Evolutionary conservation across 192 early-diverging fungal species (phyloP).

Genomic region (Coemansia sp.): DNA sequence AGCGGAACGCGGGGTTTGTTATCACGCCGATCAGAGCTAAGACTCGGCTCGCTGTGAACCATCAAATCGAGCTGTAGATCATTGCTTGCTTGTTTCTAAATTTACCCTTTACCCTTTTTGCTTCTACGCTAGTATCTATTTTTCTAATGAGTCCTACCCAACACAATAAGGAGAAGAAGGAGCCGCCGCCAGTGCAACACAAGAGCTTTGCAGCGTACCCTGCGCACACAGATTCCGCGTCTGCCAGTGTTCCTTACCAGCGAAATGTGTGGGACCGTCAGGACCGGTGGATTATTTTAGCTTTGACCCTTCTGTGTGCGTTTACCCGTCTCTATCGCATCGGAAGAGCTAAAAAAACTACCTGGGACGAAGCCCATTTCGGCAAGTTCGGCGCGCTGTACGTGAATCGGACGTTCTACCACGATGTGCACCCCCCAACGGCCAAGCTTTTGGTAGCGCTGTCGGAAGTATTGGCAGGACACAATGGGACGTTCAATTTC

Average conservation of each 20-base stretch:
- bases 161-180: background rate
- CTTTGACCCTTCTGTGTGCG: conserved; percentile 28
- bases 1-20: no score
- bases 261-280: conserved; percentile 37
- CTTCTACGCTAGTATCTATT: background rate
- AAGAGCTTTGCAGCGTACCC: conserved; percentile 31
- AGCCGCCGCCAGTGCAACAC: background rate
- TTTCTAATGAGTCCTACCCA: background rate
- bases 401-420: conserved; percentile 87
- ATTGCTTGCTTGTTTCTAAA: background rate
- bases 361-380: conserved; percentile 68
- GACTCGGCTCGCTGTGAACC: background rate
- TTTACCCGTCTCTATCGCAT: conserved; percentile 40
- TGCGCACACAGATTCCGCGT: background rate
- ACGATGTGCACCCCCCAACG: conserved; percentile 95
- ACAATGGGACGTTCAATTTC: conserved; percentile 63
- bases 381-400: conserved; percentile 84
- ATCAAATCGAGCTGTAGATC: background rate
- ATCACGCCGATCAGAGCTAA: background rate
- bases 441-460: conserved; percentile 70
- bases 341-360: no score
- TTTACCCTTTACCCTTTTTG: background rate
- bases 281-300: conserved; percentile 47
- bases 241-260: conserved; percentile 23
- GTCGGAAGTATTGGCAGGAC: conserved; percentile 56